Conservation (phyloP, 2,329 filamentous ascomycete species). For the Diaporthe nobilis region DNA sequence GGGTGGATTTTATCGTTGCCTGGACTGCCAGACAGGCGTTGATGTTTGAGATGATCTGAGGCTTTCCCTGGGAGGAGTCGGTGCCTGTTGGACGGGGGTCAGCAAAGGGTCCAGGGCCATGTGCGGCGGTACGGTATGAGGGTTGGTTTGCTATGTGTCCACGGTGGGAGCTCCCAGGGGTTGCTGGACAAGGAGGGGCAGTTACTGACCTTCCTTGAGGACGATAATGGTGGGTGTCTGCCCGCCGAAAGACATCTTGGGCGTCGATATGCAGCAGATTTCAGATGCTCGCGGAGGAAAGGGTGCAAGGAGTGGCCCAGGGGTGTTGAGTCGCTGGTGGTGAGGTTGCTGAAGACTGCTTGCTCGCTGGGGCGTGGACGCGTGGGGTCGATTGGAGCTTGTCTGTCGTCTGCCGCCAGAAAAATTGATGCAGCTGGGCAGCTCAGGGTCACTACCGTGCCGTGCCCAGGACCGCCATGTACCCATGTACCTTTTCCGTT, state of each 20-base stretch:
- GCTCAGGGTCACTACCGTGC: slow-evolving; percentile 30
- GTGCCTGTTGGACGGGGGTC: slow-evolving; percentile 74
- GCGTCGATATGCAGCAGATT: slow-evolving; percentile 15
- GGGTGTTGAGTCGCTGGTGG: slow-evolving; percentile 12
- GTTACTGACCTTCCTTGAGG: slow-evolving; percentile 88
- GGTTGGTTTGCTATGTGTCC: not conserved
- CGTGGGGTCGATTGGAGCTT: slow-evolving; percentile 39
- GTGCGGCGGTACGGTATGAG: not conserved
- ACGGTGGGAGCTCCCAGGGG: slow-evolving; percentile 44
- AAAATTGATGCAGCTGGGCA: slow-evolving; percentile 35
- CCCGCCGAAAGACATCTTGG: slow-evolving; percentile 92
- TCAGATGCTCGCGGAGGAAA: not conserved
- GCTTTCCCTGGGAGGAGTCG: slow-evolving; percentile 96
- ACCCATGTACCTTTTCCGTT: slow-evolving; percentile 23
- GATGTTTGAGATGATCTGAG: slow-evolving; percentile 97
- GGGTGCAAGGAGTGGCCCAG: slow-evolving; percentile 16
- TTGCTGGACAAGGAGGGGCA: slow-evolving; percentile 45
- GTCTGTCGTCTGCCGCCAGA: slow-evolving; percentile 33
- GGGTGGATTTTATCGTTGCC: slow-evolving; percentile 93
- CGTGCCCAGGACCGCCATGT: not conserved
- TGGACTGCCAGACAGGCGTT: slow-evolving; percentile 98
- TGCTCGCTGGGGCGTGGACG: slow-evolving; percentile 29
- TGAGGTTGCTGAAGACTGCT: slow-evolving; percentile 34
- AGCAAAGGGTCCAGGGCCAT: slow-evolving; percentile 43
- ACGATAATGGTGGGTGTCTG: slow-evolving; percentile 98